Conservation (phyloP, 1,284 basidiomycete genomes). For the Paramarasmius palmivorus region DNA sequence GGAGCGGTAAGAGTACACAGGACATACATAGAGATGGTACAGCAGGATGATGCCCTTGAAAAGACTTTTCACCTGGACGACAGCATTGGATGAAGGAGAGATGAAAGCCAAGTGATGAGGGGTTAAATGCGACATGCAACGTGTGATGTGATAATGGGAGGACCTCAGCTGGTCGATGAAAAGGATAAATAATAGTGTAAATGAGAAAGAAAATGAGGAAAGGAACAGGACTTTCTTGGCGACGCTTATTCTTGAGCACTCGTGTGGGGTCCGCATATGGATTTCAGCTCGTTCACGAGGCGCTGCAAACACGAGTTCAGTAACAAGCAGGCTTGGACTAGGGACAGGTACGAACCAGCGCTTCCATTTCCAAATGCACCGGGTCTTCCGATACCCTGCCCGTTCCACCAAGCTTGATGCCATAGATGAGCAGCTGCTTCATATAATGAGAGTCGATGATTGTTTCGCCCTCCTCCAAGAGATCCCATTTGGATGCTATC, state of each 20-base stretch:
- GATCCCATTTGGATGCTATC: background rate
- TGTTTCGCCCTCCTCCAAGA: slow-evolving; percentile 40
- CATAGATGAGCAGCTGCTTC: slow-evolving; percentile 67
- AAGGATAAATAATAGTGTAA: too few species aligned
- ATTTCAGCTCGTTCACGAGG: slow-evolving; percentile 36
- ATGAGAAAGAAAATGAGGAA: background rate
- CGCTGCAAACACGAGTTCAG: slow-evolving; percentile 23
- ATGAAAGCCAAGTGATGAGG: too few species aligned
- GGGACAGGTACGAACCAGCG: slow-evolving; percentile 39
- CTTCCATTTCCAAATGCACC: slow-evolving; percentile 44
- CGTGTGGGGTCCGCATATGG: slow-evolving; percentile 18
- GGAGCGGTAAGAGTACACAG: too few species aligned
- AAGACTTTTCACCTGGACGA: too few species aligned
- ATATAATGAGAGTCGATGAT: slow-evolving; percentile 77
- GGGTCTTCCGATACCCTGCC: slow-evolving; percentile 31
- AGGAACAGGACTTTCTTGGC: background rate
- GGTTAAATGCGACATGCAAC: too few species aligned
- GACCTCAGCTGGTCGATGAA: too few species aligned
- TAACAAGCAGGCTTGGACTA: background rate
- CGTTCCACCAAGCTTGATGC: slow-evolving; percentile 52
- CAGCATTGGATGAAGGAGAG: too few species aligned
- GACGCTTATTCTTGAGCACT: background rate
- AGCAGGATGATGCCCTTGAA: too few species aligned
- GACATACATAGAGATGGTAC: too few species aligned
- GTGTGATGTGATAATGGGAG: too few species aligned